phyloP scores from a whole-genome alignment of 1,284 basidiomycete species.

The Ceratobasidium sp. region DNA sequence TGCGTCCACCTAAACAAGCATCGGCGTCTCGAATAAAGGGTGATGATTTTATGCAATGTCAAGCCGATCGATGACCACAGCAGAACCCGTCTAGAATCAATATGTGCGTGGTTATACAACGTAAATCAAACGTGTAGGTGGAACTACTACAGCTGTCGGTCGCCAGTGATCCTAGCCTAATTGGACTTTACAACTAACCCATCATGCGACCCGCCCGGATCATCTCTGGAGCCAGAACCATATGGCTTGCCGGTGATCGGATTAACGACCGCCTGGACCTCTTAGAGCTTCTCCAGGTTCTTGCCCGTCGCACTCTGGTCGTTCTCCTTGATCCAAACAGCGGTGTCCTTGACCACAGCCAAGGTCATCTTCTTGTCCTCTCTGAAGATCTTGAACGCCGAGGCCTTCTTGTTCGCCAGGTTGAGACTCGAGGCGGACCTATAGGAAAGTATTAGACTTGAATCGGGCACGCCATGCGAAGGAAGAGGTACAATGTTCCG shows the following conservation, averaged over 20 bases:
- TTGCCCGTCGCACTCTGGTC: constrained; percentile 83
- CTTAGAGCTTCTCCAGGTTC: constrained; percentile 89
- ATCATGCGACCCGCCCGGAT: constrained; percentile 30
- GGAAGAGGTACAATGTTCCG: constrained; percentile 69
- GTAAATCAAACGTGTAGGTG: too few relatives aligned
- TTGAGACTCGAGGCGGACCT: constrained; percentile 79
- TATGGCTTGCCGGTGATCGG: constrained; percentile 89
- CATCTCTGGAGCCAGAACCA: constrained; percentile 49
- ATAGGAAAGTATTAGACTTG: not conserved
- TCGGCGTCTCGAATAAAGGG: too few relatives aligned
- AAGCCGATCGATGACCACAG: too few relatives aligned
- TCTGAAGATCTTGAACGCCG: constrained; percentile 84
- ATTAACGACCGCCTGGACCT: constrained; percentile 78
- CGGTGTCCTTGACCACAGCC: constrained; percentile 80
- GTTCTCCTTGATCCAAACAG: constrained; percentile 84
- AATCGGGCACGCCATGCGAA: too few relatives aligned
- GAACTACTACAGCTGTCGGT: too few relatives aligned
- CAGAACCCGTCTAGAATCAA: too few relatives aligned
- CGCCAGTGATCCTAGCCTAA: too few relatives aligned
- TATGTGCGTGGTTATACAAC: too few relatives aligned
- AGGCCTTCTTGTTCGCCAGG: constrained; percentile 89
- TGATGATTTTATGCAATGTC: too few relatives aligned
- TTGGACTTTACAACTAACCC: constrained; percentile 1
- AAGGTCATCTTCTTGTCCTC: constrained; percentile 92
- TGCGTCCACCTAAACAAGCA: too few relatives aligned